phyloP scores from a whole-genome alignment of 2,329 filamentous ascomycete genomes.

The Penicillium psychrosexuale region DNA sequence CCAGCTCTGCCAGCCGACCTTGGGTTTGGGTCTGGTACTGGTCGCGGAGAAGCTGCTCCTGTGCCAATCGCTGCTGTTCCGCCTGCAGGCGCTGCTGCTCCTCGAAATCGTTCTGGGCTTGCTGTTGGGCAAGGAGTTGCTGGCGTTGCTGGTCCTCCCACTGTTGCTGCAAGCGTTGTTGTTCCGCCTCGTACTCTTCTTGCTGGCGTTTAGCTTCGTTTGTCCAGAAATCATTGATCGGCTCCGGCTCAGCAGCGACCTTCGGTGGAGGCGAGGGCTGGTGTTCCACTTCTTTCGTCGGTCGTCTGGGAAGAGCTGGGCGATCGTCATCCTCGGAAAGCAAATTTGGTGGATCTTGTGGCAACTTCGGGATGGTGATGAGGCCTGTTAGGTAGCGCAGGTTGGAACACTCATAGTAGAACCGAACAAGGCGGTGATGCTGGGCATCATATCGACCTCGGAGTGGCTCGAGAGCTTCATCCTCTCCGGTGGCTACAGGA shows the following conservation, averaged over 20 bases:
- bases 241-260: constrained; percentile 73
- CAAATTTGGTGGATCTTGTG: constrained; percentile 88
- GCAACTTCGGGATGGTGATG: constrained; percentile 93
- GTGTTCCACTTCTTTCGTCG: constrained; percentile 65
- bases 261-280: constrained; percentile 66
- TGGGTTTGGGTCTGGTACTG: constrained; percentile 93
- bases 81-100: constrained; percentile 84
- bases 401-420: constrained; percentile 99
- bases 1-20: constrained; percentile 89
- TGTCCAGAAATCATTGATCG: constrained; percentile 98
- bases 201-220: constrained; percentile 87
- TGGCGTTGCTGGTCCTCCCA: constrained; percentile 76
- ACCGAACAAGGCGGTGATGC: constrained; percentile 92
- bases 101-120: constrained; percentile 92
- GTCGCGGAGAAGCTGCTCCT: constrained; percentile 83
- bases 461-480: constrained; percentile 85
- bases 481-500: constrained; percentile 74
- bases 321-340: constrained; percentile 79
- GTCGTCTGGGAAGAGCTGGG: constrained; percentile 77
- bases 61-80: constrained; percentile 85
- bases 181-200: constrained; percentile 91
- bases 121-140: constrained; percentile 77
- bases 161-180: constrained; percentile 80
- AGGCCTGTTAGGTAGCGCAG: constrained; percentile 92
- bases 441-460: constrained; percentile 89